These are phyloP conservation scores for Aspergillus melleus DNA, from an alignment of 2,329 filamentous ascomycete species.

Conservation along the genomic window DNA sequence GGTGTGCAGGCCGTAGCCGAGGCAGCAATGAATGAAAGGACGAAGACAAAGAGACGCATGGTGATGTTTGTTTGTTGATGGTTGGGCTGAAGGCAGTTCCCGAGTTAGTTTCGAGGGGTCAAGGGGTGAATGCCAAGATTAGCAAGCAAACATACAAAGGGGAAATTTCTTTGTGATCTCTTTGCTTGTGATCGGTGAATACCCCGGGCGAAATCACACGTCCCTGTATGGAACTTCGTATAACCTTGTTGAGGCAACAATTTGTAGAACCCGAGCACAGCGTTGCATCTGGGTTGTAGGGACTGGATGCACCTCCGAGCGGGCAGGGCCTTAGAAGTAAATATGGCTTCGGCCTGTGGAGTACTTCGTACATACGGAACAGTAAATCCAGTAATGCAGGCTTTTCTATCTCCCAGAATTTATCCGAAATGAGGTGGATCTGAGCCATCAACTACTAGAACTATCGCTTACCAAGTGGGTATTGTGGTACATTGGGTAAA, in stretches of 20 bases:
- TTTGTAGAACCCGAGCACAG: neutral
- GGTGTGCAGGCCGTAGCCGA: neutral
- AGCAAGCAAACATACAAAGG: neutral
- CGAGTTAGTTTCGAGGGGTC: neutral
- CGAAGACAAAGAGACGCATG: neutral
- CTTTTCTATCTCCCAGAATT: neutral
- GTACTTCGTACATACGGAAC: too few relatives aligned
- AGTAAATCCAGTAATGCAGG: too few relatives aligned
- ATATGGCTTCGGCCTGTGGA: too few relatives aligned
- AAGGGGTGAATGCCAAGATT: too few relatives aligned
- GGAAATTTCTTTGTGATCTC: too few relatives aligned
- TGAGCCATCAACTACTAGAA: neutral
- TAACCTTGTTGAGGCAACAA: neutral
- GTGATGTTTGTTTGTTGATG: neutral
- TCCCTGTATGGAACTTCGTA: neutral
- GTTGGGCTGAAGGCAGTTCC: neutral
- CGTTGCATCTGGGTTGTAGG: neutral
- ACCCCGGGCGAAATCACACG: neutral
- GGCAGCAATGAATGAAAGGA: neutral
- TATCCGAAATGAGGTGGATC: neutral
- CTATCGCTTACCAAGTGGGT: neutral
- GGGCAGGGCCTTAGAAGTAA: too few relatives aligned
- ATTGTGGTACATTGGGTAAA: neutral
- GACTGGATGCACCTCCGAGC: neutral
- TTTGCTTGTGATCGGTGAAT: neutral